These are phyloP conservation scores for Tillandsia fasciculata DNA, from an alignment of 176 grass and related monocot genomes.

Conservation along the genomic window DNA sequence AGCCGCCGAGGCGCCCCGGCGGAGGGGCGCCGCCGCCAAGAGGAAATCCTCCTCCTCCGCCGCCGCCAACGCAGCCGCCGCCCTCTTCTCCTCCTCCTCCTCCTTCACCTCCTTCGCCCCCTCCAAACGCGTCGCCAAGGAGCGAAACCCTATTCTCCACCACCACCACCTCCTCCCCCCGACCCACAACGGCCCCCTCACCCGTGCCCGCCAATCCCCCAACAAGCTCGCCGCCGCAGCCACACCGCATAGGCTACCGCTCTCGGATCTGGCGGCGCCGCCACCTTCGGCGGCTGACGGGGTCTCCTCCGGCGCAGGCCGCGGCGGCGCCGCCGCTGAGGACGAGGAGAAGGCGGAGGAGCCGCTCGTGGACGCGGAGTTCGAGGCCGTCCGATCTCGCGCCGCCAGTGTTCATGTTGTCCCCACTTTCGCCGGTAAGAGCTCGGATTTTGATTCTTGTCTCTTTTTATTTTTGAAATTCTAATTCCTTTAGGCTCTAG, in stretches of 20 bases:
- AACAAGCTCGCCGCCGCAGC: slow-evolving; percentile 39
- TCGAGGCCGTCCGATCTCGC: slow-evolving; percentile 86
- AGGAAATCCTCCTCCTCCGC: slow-evolving; percentile 40
- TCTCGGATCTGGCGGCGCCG: slow-evolving; percentile 10
- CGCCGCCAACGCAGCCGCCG: slow-evolving; percentile 29
- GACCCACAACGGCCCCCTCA: slow-evolving; percentile 80
- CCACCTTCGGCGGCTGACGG: slow-evolving; percentile 17
- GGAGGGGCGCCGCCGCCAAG: slow-evolving; percentile 46
- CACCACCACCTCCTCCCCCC: slow-evolving; percentile 46
- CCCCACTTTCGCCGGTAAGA: slow-evolving; percentile 78
- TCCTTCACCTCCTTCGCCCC: slow-evolving; percentile 30
- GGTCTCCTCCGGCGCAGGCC: slow-evolving; percentile 18
- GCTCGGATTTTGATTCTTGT: slow-evolving; percentile 14
- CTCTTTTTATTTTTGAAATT: slow-evolving; percentile 21
- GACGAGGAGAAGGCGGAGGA: slow-evolving; percentile 30
- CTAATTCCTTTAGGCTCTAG: neutral
- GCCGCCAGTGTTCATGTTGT: slow-evolving; percentile 69
- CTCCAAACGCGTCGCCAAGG: slow-evolving; percentile 91
- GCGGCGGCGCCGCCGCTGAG: slow-evolving; percentile 17
- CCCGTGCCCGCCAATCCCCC: slow-evolving; percentile 87
- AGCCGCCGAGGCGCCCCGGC: slow-evolving; percentile 9
- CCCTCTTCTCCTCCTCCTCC: neutral
- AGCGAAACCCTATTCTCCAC: slow-evolving; percentile 59
- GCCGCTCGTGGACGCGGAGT: slow-evolving; percentile 35
- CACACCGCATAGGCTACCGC: slow-evolving; percentile 2